Evolutionary conservation across 129 eudicot species (phyloP).

Genomic region (Ambrosia artemisiifolia): DNA sequence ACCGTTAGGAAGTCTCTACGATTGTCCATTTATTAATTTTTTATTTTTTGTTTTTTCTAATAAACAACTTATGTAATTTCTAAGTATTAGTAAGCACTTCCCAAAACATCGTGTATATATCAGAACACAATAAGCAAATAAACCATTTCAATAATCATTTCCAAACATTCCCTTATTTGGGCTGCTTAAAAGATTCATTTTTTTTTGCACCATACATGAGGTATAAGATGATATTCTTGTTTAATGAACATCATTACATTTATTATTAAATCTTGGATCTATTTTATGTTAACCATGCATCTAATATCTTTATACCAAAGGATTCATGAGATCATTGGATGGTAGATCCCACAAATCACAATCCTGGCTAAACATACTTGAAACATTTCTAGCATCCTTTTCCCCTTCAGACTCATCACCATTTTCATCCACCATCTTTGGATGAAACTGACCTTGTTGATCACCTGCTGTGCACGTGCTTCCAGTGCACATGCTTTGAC

Average conservation of each 20-base stretch:
- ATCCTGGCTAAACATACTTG: constrained; percentile 56
- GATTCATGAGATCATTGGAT: constrained; percentile 73
- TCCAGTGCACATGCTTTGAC: constrained; percentile 54
- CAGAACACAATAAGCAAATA: background rate
- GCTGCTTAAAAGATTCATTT: background rate
- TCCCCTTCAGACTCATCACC: constrained; percentile 56
- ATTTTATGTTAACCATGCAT: background rate
- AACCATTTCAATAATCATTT: background rate
- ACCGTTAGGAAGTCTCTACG: too few species aligned
- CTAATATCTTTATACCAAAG: constrained; percentile 35
- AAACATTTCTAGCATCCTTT: constrained; percentile 46
- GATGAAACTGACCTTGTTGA: constrained; percentile 36
- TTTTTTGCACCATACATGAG: background rate
- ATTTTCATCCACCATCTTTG: constrained; percentile 42
- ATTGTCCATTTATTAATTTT: too few species aligned
- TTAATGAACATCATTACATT: constrained; percentile 20
- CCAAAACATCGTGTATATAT: background rate
- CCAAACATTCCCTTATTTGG: background rate
- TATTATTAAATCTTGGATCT: constrained; percentile 15
- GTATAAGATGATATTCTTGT: constrained; percentile 15
- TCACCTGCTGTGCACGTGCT: constrained; percentile 60
- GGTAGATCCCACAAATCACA: constrained; percentile 90
- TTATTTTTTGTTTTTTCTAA: too few species aligned
- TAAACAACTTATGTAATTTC: too few species aligned
- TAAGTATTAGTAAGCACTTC: too few species aligned